Evolutionary conservation across 495 filamentous ascomycete genomes (phyloP).

Genomic region (Hyaloscypha finlandica): DNA sequence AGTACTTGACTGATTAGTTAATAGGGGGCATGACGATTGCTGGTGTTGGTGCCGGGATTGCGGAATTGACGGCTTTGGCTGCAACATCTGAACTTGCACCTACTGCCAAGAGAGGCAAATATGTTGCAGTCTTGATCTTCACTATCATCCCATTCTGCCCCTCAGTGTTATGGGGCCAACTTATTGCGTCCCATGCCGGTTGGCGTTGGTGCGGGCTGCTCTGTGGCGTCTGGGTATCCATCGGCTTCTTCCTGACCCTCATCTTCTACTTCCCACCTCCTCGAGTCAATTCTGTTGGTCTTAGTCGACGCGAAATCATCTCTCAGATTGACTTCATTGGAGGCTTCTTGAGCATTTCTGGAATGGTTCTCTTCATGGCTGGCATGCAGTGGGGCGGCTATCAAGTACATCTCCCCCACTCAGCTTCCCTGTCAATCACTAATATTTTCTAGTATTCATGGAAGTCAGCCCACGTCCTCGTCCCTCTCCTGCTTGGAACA

Average conservation of each 20-base stretch:
- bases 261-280: conserved; percentile 70
- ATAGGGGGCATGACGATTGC: conserved; percentile 62
- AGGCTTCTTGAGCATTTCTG: conserved; percentile 64
- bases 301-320: conserved; percentile 52
- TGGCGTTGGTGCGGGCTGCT: conserved; percentile 70
- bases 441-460: conserved; percentile 50
- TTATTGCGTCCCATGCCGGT: conserved; percentile 58
- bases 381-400: conserved; percentile 72
- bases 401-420: conserved; percentile 34
- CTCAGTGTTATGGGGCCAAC: conserved; percentile 68
- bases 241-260: conserved; percentile 61
- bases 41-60: conserved; percentile 64
- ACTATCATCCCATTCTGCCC: conserved; percentile 70
- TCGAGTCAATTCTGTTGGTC: conserved; percentile 53
- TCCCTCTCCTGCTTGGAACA: conserved; percentile 58
- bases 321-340: conserved; percentile 65
- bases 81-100: conserved; percentile 71
- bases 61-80: conserved; percentile 68
- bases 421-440: neutral
- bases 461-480: conserved; percentile 60
- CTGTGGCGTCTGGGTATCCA: conserved; percentile 59
- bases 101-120: conserved; percentile 65
- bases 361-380: conserved; percentile 66
- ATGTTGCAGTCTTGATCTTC: conserved; percentile 66
- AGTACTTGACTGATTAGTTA: conserved; percentile 21